Evolutionary conservation across 2,329 filamentous ascomycete genomes (phyloP).

Genomic region (Orbilia quercus): DNA sequence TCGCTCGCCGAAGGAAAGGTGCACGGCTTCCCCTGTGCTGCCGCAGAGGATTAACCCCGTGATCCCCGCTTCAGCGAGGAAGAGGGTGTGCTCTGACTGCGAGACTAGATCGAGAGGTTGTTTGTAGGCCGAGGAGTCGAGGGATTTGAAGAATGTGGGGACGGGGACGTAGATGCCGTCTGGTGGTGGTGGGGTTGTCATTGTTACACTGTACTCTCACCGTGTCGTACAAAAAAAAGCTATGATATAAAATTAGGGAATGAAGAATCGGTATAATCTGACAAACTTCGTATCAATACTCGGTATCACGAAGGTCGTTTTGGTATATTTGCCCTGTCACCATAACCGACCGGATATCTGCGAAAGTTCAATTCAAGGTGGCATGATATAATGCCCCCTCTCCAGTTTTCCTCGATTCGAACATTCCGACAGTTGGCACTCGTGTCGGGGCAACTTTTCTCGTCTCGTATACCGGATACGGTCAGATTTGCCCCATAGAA

Average conservation of each 20-base stretch:
- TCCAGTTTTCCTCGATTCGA: neutral
- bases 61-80: conserved; percentile 72
- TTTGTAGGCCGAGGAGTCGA: conserved; percentile 65
- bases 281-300: too few relatives aligned
- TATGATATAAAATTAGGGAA: too few relatives aligned
- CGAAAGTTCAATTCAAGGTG: too few relatives aligned
- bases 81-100: conserved; percentile 71
- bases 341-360: neutral
- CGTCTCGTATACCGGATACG: neutral
- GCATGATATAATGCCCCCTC: neutral
- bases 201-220: too few relatives aligned
- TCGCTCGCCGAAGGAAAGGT: conserved; percentile 71
- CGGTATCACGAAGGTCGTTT: too few relatives aligned
- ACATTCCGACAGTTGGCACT: neutral
- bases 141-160: conserved; percentile 72
- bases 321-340: too few relatives aligned
- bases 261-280: too few relatives aligned
- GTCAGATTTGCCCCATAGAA: neutral
- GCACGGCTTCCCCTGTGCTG: conserved; percentile 74
- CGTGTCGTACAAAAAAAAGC: too few relatives aligned
- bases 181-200: conserved; percentile 65
- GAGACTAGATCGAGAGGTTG: conserved; percentile 70
- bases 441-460: neutral
- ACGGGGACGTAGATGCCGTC: conserved; percentile 72
- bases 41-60: conserved; percentile 73